Evolutionary conservation across 306 rosid species (phyloP).

Genomic region (Dalbergia cultrata): DNA sequence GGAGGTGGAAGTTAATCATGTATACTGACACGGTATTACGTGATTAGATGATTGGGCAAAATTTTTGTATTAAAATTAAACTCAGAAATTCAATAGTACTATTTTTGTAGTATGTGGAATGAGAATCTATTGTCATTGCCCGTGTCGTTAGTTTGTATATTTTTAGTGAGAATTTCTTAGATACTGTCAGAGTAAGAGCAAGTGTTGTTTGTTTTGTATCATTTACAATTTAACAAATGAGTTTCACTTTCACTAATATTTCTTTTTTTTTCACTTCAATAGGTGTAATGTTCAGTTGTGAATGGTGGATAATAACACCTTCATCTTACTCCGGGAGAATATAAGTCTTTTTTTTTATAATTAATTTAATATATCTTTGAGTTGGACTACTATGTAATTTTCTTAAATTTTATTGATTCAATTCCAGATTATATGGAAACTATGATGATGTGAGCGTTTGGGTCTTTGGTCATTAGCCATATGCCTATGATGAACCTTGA

Average conservation of each 20-base stretch:
- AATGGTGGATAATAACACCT: neutral
- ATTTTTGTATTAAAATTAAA: too few relatives aligned
- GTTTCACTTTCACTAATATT: neutral
- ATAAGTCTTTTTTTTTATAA: neutral
- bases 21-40: too few relatives aligned
- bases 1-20: too few relatives aligned
- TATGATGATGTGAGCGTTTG: neutral
- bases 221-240: too few relatives aligned
- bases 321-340: neutral
- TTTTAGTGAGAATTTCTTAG: neutral
- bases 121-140: neutral
- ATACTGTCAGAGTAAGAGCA: too few relatives aligned
- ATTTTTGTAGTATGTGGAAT: neutral
- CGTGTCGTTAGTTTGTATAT: neutral
- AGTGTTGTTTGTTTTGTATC: too few relatives aligned
- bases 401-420: neutral
- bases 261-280: too few relatives aligned
- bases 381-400: neutral
- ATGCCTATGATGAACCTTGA: neutral
- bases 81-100: too few relatives aligned
- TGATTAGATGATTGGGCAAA: too few relatives aligned
- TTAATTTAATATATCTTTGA: too few relatives aligned
- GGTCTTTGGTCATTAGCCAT: conserved; percentile 22
- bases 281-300: neutral
- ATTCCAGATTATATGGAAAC: neutral